Evolutionary conservation across 1,284 basidiomycete genomes (phyloP).

Genomic region (Boletus sp.): DNA sequence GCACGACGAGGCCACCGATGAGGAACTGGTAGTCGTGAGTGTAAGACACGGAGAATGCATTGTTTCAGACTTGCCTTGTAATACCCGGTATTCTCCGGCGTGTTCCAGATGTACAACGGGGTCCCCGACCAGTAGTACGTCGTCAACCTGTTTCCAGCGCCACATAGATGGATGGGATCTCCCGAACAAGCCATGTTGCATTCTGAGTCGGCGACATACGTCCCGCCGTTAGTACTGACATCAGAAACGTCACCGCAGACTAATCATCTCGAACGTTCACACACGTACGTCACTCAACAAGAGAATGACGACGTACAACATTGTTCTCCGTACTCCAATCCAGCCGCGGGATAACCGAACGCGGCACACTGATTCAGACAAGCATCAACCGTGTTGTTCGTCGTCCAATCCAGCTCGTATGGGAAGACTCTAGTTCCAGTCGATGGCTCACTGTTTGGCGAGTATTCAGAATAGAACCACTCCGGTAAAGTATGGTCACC

Average conservation of each 20-base stretch:
- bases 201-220: conserved; percentile 43
- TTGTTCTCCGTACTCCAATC: conserved; percentile 57
- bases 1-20: background rate
- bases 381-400: conserved; percentile 56
- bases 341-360: conserved; percentile 63
- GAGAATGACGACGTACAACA: conserved; percentile 41
- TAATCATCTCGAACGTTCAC: conserved; percentile 23
- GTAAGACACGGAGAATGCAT: too few species aligned
- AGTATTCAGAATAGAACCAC: background rate
- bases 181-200: conserved; percentile 61
- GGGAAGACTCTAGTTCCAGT: conserved; percentile 46
- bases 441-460: conserved; percentile 31
- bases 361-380: conserved; percentile 61
- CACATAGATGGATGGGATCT: conserved; percentile 62
- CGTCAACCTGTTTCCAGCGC: conserved; percentile 45
- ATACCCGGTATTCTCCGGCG: too few species aligned
- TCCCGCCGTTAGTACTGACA: conserved; percentile 40
- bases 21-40: too few species aligned
- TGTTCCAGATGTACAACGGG: too few species aligned
- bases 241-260: conserved; percentile 67
- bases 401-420: conserved; percentile 52
- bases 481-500: conserved; percentile 17
- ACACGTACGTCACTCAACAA: background rate
- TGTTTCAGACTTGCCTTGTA: too few species aligned
- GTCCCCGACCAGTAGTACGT: conserved; percentile 59